Evolutionary conservation across 495 filamentous ascomycete species (phyloP), one percentile per base, ranked within the genome.

Genomic region (Darksidea phi): DNA sequence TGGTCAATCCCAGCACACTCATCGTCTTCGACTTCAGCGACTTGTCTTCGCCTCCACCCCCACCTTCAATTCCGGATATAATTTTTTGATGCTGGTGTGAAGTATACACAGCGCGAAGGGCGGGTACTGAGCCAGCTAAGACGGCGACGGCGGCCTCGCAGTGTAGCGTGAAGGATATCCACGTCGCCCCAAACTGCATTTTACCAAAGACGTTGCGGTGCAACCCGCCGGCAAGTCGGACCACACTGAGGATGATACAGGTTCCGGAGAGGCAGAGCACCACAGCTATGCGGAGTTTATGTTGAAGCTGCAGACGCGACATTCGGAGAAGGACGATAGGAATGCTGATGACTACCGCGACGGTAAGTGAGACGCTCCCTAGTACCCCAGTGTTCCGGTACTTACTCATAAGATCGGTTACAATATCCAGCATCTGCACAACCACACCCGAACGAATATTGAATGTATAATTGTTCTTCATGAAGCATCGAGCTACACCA

Each of bases 391-490:
- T 11, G 50, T 32, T 32, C 10, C n/a, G n/a, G n/a, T 10, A 45
- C 37, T 13, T 45, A 55, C 52, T 57, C 54, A 57, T 57, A 28
- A 57, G 42, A 36, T 57, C 54, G n/a, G 38, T 57, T 15, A 57
- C 18, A 10, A 57, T 57, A 25, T 57, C 54, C 23, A 57, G 26
- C 2, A 47, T 3, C 11, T 47, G 41, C 38, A 47, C 41, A 8
- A 57, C 43, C 15, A 57, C 25, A 1, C 43, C 54, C 1, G 25
- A 24, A 15, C 54, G 21, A 1, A 57, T 12, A n/a, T 15, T 48
- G 54, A 46, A n/a, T 12, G 18, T 48, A 20, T 47, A 47, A 24
- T 23, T 48, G 24, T 48, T 36, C 26, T 48, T 17, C 20, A 20
- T 32, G 25, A 20, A 26, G 43, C 54, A 57, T 25, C 48, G 42